Evolutionary conservation across 768 basidiomycete species (phyloP).

Genomic region (Mycena galopus): DNA sequence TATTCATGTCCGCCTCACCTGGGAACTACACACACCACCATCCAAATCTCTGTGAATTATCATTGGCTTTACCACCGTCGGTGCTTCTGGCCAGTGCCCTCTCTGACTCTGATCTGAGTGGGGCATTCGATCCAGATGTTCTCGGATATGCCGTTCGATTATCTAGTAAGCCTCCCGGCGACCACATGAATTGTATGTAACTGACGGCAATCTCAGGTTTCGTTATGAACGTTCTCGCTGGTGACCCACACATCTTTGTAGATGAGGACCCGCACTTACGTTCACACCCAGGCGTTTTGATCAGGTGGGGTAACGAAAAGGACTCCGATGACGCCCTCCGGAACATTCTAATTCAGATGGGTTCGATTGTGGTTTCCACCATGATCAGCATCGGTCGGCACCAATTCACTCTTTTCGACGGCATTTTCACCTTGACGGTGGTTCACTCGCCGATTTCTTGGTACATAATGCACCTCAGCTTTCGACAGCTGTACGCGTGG

Average conservation of each 20-base stretch:
- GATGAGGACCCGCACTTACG: neutral
- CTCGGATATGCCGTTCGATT: neutral
- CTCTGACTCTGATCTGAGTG: neutral
- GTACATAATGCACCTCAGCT: too few species aligned
- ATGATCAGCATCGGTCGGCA: neutral
- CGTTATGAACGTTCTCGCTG: neutral
- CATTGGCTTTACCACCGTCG: too few species aligned
- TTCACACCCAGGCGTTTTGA: neutral
- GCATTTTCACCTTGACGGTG: neutral
- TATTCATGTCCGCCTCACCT: too few species aligned
- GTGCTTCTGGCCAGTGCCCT: neutral
- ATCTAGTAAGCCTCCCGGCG: neutral
- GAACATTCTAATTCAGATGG: neutral
- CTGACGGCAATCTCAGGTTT: too few species aligned
- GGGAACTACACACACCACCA: too few species aligned
- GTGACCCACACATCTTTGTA: neutral
- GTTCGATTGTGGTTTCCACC: conserved; percentile 4
- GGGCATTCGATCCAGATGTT: conserved; percentile 1
- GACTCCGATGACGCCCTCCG: neutral
- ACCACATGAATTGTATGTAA: too few species aligned
- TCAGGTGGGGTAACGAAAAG: neutral
- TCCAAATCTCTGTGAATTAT: too few species aligned
- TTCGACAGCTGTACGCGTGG: too few species aligned
- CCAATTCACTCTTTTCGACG: conserved; percentile 6
- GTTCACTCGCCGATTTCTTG: conserved; percentile 15